phyloP scores from a whole-genome alignment of 495 filamentous ascomycete genomes.

The Cairneyella variabilis region DNA sequence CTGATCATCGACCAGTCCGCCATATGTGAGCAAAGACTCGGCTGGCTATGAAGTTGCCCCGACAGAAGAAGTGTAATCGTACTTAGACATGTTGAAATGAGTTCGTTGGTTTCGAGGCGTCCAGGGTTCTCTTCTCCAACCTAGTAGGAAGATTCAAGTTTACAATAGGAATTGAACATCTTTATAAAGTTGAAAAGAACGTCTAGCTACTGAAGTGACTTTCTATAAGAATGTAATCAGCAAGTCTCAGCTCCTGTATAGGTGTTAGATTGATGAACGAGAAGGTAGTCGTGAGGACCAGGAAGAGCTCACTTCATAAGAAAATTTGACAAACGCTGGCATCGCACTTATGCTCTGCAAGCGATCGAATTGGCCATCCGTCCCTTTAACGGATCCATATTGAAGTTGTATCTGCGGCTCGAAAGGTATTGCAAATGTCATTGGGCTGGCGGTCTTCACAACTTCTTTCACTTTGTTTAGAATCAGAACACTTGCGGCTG shows the following conservation, averaged over 20 bases:
- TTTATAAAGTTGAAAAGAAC: no score
- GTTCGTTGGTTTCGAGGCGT: no score
- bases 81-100: no score
- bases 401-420: neutral
- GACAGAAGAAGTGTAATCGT: no score
- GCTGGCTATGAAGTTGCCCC: conserved; percentile 9
- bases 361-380: neutral
- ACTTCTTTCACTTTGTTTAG: no score
- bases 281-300: neutral
- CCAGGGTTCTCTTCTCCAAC: no score
- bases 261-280: neutral
- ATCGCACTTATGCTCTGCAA: conserved; percentile 3
- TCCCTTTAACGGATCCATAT: neutral
- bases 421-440: neutral
- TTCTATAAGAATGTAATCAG: no score
- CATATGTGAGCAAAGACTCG: conserved; percentile 8
- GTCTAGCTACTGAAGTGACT: no score
- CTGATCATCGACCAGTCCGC: conserved; percentile 8
- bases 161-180: no score
- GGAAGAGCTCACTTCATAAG: neutral
- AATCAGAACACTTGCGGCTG: neutral
- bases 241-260: neutral
- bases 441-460: neutral
- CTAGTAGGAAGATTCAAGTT: no score
- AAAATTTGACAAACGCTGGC: neutral